Evolutionary conservation across 495 filamentous ascomycete genomes (phyloP), one percentile per base, ranked within the genome.

Genomic region (Haplographium delicatum): DNA sequence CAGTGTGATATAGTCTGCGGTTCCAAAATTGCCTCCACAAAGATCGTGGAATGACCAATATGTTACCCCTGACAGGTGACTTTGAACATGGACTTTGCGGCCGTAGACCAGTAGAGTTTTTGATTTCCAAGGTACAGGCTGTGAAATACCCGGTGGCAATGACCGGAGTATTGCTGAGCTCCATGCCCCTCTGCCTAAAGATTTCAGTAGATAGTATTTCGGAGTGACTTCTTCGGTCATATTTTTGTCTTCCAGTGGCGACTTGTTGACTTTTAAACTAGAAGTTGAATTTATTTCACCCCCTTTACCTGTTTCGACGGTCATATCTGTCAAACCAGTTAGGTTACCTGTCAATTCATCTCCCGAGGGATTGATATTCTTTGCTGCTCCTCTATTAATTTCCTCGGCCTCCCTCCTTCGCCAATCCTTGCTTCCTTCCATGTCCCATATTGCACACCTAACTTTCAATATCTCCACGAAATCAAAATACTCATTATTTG

Each of bases 1-100:
- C 47, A 88, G 68, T 6, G 80, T 82, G 45, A 85, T 80, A 65
- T 86, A 88, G 66, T 88, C 85, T 18, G 84, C 84, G 27, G 83
- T 81, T 0, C 84, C 85, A 20, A 86, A 73, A 5, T 65, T 63
- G 5, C 65, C 63, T 25, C 60, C 54, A 43, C 81, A 85, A 5
- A 88, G 74, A 25, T 81, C 73, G 24, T 58, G 34, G 53, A 88
- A 88, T 22, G 72, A 70, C 77, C 79, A 84, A 27, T 64, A 61
- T 2, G 77, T 68, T 10, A 74, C 59, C 15, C 78, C 76, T 13
- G 62, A 50, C 39, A 70, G 60, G 19, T 74, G 68, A 6, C 65
- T 65, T 8, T 80, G 75, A 31, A 87, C 66, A 25, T 55, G 54
- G 11, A 88, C 59, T 1, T 62, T 65, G 19, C 84, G 75, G 20